These are phyloP conservation scores for Exophiala bonariae DNA, from an alignment of 2,329 filamentous ascomycete genomes.

Conservation along the genomic window DNA sequence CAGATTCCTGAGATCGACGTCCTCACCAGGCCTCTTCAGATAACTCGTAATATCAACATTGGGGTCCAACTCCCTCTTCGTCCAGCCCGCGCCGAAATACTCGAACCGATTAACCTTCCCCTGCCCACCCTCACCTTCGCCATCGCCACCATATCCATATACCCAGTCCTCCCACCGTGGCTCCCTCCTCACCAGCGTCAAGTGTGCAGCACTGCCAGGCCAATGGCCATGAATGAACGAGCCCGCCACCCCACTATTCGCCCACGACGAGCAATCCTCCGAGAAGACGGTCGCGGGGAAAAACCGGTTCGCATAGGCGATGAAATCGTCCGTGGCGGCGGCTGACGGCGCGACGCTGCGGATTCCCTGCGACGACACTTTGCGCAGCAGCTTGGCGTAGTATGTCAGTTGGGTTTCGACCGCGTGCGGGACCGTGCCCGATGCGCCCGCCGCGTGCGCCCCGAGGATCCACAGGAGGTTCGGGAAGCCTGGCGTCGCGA, in stretches of 20 bases:
- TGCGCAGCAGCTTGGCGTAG: constrained; percentile 66
- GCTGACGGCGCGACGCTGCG: constrained; percentile 58
- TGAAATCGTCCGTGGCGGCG: constrained; percentile 63
- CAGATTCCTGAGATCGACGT: not conserved
- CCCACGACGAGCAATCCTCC: constrained; percentile 87
- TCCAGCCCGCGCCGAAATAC: constrained; percentile 70
- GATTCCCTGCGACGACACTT: constrained; percentile 65
- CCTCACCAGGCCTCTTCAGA: not conserved
- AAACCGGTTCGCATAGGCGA: constrained; percentile 58
- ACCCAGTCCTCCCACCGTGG: constrained; percentile 6
- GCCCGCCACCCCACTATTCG: constrained; percentile 59
- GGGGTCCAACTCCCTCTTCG: constrained; percentile 56
- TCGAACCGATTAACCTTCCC: constrained; percentile 40
- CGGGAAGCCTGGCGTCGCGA: constrained; percentile 65
- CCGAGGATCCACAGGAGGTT: constrained; percentile 67
- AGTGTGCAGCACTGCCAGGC: constrained; percentile 2
- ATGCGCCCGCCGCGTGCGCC: constrained; percentile 57
- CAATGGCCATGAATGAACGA: not conserved
- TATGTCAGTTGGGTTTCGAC: constrained; percentile 67
- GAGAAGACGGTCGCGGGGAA: constrained; percentile 52
- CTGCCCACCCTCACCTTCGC: constrained; percentile 23
- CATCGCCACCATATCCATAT: not conserved
- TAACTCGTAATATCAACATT: not conserved
- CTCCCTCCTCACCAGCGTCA: not conserved
- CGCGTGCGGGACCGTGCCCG: constrained; percentile 66